Evolutionary conservation across 208 protist genomes (phyloP).

Genomic region (Leptomonas seymouri): DNA sequence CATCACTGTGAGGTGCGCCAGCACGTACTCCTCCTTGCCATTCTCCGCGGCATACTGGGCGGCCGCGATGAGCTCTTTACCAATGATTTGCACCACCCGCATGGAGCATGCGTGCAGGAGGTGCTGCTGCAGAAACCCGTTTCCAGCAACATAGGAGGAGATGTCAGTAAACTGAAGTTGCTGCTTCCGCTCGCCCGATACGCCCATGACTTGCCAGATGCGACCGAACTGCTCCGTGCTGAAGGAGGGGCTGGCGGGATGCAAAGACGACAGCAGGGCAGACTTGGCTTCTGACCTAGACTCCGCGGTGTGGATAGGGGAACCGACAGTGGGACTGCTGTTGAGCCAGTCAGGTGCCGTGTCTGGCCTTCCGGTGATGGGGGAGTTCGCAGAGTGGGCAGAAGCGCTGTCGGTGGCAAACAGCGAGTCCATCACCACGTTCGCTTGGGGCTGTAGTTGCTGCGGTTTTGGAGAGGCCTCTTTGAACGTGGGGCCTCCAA

Average conservation of each 20-base stretch:
- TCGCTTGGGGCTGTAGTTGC: background rate
- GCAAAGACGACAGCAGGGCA: slow-evolving; percentile 9
- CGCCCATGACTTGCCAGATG: slow-evolving; percentile 7
- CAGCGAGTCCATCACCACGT: slow-evolving; percentile 18
- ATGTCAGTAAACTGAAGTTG: slow-evolving; percentile 3
- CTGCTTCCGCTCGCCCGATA: background rate
- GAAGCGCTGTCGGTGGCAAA: slow-evolving; percentile 8
- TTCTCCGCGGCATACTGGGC: slow-evolving; percentile 18
- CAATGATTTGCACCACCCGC: slow-evolving; percentile 66
- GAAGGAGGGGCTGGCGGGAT: slow-evolving; percentile 25
- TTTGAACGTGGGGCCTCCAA: background rate
- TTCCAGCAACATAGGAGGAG: background rate
- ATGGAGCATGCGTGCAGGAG: slow-evolving; percentile 41
- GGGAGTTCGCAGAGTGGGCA: background rate
- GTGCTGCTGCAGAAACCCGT: slow-evolving; percentile 22
- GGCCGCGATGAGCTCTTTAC: slow-evolving; percentile 58
- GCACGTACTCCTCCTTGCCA: slow-evolving; percentile 9
- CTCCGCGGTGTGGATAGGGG: too few species aligned
- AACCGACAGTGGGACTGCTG: background rate
- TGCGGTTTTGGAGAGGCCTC: background rate
- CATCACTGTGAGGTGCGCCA: slow-evolving; percentile 36
- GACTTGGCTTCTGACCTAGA: background rate
- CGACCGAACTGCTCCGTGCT: slow-evolving; percentile 39
- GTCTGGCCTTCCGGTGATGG: background rate
- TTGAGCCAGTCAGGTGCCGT: slow-evolving; percentile 6